Base-by-base conservation (phyloP, 768 basidiomycete genomes). In the Neoboletus brunneissimus region DNA sequence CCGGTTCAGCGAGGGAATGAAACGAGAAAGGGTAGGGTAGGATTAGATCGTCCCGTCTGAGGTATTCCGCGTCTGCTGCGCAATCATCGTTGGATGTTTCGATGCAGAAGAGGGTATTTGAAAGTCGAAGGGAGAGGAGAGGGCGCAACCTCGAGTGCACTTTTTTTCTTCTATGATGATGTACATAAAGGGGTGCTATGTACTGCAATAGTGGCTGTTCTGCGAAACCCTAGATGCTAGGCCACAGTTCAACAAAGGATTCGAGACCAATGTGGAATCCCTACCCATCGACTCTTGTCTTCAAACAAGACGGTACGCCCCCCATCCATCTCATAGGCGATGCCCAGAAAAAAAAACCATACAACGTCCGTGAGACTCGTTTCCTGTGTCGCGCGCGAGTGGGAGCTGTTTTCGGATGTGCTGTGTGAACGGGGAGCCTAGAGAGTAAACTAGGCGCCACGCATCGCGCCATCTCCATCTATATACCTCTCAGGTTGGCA, bases 391-490 rank as follows among this genome's bases (percentile, higher is more conserved):
- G 42, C 20, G 11, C 25, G 43, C 23, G 43, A 29, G 42, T 29
- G 35, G 29, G 42, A 9, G 29, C 15, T 35, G 51, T 42, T 27
- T 45, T 42, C 29, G 31, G 51, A 51, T 48, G 32, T 16, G 48
- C 51, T 48, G 49, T 58, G 55, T 27, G 54, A 43, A 48, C n/a
- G 20, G 16, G n/a, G n/a, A 23, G 18, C 15, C 16, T 51, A 31
- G n/a, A 53, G 41, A 23, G 16, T 8, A 34, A 10, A 16, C 41
- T 20, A 23, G 47, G 3, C 1, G 22, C 16, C 13, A 7, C 29
- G 40, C 16, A 16, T 34, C 22, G 37, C 18, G 5, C 35, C 35
- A 41, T 25, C 15, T 41, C 22, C 13, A 11, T 18, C 38, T 46
- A 42, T 47, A 43, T 60, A 44, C 5, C 34, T 5, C 15, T 13